phyloP scores from a whole-genome alignment of 352 stramenopile species.

The Peronospora destructor region DNA sequence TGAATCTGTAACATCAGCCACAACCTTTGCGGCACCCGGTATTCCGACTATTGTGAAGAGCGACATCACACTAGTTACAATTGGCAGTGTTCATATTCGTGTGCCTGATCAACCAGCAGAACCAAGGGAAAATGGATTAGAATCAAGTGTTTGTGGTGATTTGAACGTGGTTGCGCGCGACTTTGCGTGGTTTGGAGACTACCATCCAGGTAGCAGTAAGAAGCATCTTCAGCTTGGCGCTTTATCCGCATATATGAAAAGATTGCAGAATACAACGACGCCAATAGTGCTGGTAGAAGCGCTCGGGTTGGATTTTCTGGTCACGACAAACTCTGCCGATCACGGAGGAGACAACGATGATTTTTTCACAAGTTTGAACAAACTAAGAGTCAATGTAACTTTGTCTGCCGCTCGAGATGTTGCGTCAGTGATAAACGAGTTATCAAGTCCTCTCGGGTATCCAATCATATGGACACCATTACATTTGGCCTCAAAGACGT shows the following conservation, averaged over 20 bases:
- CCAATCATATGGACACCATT: constrained; percentile 15
- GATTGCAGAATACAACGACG: background rate
- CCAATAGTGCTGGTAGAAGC: constrained; percentile 12
- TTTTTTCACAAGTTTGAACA: constrained; percentile 17
- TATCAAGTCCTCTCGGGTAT: constrained; percentile 20
- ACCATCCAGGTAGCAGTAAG: constrained; percentile 5
- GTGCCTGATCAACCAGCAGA: constrained; percentile 6
- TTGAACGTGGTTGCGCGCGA: constrained; percentile 18
- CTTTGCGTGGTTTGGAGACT: constrained; percentile 19
- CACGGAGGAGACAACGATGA: constrained; percentile 13
- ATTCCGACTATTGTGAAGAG: constrained; percentile 11
- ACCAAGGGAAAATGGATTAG: background rate
- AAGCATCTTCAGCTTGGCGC: constrained; percentile 18
- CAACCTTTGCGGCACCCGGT: background rate
- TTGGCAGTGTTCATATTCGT: constrained; percentile 25
- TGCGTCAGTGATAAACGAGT: constrained; percentile 2
- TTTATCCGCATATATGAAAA: constrained; percentile 12
- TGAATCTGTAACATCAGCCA: background rate
- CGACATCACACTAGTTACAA: constrained; percentile 31
- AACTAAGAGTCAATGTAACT: constrained; percentile 17
- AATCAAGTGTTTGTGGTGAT: constrained; percentile 2
- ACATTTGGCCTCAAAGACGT: background rate
- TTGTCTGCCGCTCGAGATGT: constrained; percentile 10
- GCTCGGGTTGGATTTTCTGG: constrained; percentile 22
- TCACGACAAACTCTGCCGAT: constrained; percentile 19